Evolutionary conservation across 768 basidiomycete species (phyloP), one percentile per base, ranked within the genome.

Genomic region (Boletus vermiculosoides): DNA sequence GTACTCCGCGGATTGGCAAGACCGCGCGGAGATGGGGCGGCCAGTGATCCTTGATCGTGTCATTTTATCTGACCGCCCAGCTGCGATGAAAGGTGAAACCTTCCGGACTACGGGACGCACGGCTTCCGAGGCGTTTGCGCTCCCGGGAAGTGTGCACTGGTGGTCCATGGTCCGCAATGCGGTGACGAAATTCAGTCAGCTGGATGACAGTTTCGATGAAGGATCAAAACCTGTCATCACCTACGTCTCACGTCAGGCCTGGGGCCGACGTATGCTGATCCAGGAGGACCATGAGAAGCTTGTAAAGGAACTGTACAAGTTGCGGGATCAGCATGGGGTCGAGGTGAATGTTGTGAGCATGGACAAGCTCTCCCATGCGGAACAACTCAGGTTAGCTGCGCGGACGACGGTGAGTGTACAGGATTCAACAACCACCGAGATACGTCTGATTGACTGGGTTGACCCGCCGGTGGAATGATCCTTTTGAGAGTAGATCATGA

Each of bases 301-400:
- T 10, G 92, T 97, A 1, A 63, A 75, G 55, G 91, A 88, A 68
- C 72, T 98, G 20, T 77, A 85, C 63, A 83, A 81, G 60, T 74
- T 96, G 46, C 78, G 84, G 25, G 85, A 88, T 55, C 63, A 75
- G 50, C 80, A 93, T 62, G 91, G 88, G 2, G 92, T 88, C 66
- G 94, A 97, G 73, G 85, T 97, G 46, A 92, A 95, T 64, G 78
- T 96, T 42, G 92, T 94, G 4, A 81, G 81, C 57, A 88, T 93
- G 77, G 93, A 95, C 71, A 83, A 87, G 61, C 78, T 96, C 67
- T 78, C 88, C 4, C 78, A 91, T 23, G 77, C 81, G 18, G 91
- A 97, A 61, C 94, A 98, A 69, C 79, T 98, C 52, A 72, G 75
- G 50, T 73, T 98, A 3, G 88, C 94, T 11, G 90, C 85, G 3